Percentiles rank a stretch among this genome's conserved stretches.
Evolutionary conservation across 2,329 filamentous ascomycete species (phyloP).

Genomic region (Fusarium humuli): DNA sequence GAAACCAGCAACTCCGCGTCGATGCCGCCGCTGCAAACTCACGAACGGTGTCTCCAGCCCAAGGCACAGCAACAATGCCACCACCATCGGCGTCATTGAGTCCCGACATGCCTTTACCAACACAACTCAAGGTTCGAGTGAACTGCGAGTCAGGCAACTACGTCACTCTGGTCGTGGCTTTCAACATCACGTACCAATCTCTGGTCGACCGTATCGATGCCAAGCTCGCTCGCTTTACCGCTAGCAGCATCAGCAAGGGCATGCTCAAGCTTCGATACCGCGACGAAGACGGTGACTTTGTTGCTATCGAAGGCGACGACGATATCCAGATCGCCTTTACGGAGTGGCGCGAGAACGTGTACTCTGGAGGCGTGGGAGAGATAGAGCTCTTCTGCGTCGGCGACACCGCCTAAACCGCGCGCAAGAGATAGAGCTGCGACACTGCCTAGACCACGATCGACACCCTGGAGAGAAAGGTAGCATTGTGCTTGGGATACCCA

Average conservation of each 20-base stretch:
- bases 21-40: conserved; percentile 54
- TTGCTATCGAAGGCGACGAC: conserved; percentile 94
- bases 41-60: conserved; percentile 61
- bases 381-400: conserved; percentile 86
- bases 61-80: conserved; percentile 51
- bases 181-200: conserved; percentile 93
- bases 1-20: conserved; percentile 53
- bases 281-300: conserved; percentile 92
- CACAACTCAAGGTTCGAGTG: conserved; percentile 95
- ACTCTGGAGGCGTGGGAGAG: conserved; percentile 81
- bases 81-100: conserved; percentile 49
- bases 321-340: conserved; percentile 96
- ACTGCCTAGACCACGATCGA: conserved; percentile 55
- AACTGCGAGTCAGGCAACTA: conserved; percentile 88
- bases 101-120: conserved; percentile 66
- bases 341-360: conserved; percentile 83
- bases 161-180: conserved; percentile 94
- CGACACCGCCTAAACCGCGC: conserved; percentile 52
- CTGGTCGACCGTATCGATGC: conserved; percentile 96
- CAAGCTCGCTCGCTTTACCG: conserved; percentile 88
- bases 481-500: conserved; percentile 48
- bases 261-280: conserved; percentile 89
- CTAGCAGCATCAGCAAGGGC: conserved; percentile 83
- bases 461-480: conserved; percentile 33
- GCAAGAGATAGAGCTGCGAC: background rate